A percentile compares a stretch with the other conserved stretches of the same genome.
phyloP scores from a whole-genome alignment of 306 rosid species.

The Glycyrrhiza uralensis region DNA sequence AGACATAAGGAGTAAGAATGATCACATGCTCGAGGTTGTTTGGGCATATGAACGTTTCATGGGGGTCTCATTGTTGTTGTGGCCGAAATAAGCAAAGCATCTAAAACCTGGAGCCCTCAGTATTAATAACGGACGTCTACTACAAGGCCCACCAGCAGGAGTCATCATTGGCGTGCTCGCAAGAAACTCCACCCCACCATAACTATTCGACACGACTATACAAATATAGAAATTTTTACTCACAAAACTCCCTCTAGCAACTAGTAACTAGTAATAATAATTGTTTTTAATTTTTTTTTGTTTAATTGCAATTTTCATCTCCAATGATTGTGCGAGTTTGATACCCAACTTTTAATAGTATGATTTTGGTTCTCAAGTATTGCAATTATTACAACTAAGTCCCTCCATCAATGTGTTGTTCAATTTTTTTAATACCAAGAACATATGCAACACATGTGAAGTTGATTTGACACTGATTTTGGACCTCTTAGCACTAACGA shows the following conservation, averaged over 20 bases:
- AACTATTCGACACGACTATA: constrained; percentile 14
- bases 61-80: constrained; percentile 20
- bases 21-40: constrained; percentile 27
- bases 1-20: constrained; percentile 25
- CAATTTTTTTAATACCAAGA: no score
- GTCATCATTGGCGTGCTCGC: constrained; percentile 31
- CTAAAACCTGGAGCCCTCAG: constrained; percentile 26
- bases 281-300: no score
- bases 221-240: constrained; percentile 6
- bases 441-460: no score
- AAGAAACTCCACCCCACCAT: constrained; percentile 21
- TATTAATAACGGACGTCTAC: constrained; percentile 18
- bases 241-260: background rate
- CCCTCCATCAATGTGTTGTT: no score
- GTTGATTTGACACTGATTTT: no score
- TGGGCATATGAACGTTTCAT: background rate
- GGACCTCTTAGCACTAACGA: no score
- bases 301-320: no score
- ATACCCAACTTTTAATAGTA: no score
- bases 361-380: no score
- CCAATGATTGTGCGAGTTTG: no score
- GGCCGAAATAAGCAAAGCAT: constrained; percentile 33
- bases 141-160: constrained; percentile 13
- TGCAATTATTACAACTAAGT: no score
- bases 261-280: no score